Evolutionary conservation across 768 basidiomycete species (phyloP).

Genomic region (Suillus spraguei): DNA sequence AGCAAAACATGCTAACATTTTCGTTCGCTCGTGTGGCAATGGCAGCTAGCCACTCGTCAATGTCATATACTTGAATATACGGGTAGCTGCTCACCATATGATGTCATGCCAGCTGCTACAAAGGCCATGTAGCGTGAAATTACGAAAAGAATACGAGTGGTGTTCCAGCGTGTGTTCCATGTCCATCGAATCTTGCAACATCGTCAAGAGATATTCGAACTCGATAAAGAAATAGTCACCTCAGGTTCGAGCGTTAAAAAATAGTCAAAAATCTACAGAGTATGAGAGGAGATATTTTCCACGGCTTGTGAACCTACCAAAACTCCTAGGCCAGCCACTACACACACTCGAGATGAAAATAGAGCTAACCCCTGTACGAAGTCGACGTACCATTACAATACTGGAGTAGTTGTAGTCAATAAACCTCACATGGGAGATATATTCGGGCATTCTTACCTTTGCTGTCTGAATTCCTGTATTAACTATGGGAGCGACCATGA

Average conservation of each 20-base stretch:
- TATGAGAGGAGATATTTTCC: not conserved
- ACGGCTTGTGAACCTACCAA: not conserved
- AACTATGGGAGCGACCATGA: not conserved
- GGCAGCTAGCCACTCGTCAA: not conserved
- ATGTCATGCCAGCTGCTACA: conserved; percentile 12
- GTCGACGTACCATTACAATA: conserved; percentile 2
- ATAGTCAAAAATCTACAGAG: conserved; percentile 2
- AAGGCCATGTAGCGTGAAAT: conserved; percentile 13
- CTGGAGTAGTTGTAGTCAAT: not conserved
- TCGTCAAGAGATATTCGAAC: not conserved
- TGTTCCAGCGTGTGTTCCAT: conserved; percentile 11
- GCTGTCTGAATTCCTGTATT: not conserved
- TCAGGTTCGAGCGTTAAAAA: not conserved
- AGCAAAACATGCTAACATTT: not conserved
- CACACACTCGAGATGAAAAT: not conserved
- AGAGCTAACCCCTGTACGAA: not conserved
- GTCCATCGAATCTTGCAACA: conserved; percentile 5
- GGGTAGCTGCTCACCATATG: conserved; percentile 6
- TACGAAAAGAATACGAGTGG: conserved; percentile 3
- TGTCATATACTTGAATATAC: not conserved
- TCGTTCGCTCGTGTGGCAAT: conserved; percentile 3
- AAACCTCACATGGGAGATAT: not conserved
- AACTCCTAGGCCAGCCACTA: conserved; percentile 4
- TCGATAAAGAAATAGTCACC: not conserved
- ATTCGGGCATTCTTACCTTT: not conserved